Evolutionary conservation across 768 basidiomycete species (phyloP).

Genomic region (Leucocoprinus sp.): DNA sequence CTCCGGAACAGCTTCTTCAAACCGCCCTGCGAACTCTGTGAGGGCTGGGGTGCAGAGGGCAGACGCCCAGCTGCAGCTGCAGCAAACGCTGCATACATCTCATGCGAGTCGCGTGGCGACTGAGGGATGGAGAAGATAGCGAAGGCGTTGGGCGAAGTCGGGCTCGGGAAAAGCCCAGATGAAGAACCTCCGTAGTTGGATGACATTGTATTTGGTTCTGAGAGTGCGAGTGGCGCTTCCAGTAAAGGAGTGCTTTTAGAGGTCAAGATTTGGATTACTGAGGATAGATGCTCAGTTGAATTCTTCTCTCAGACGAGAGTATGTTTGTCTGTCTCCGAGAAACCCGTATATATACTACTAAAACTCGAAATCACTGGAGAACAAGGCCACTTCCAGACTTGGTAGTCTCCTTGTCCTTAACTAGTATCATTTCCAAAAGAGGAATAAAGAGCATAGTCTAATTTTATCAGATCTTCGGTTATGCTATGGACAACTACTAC

Average conservation of each 20-base stretch:
- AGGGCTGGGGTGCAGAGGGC: slow-evolving; percentile 1
- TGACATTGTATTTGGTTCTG: slow-evolving; percentile 31
- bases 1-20: slow-evolving; percentile 2
- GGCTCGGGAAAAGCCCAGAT: slow-evolving; percentile 56
- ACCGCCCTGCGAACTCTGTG: not conserved
- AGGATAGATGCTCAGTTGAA: no score
- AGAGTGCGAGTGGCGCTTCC: slow-evolving; percentile 1
- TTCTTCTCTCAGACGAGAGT: no score
- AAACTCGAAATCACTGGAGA: not conserved
- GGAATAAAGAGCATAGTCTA: not conserved
- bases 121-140: slow-evolving; percentile 37
- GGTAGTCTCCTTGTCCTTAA: slow-evolving; percentile 13
- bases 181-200: slow-evolving; percentile 39
- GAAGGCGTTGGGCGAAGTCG: slow-evolving; percentile 52
- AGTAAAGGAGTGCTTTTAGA: no score
- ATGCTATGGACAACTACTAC: slow-evolving; percentile 43
- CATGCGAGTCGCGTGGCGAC: slow-evolving; percentile 52
- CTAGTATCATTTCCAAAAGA: slow-evolving; percentile 5
- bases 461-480: not conserved
- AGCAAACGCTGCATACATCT: slow-evolving; percentile 47
- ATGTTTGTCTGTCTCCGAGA: not conserved
- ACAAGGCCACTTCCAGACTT: slow-evolving; percentile 13
- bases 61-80: slow-evolving; percentile 4
- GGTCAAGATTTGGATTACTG: no score
- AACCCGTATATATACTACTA: not conserved